Evolutionary conservation across 179 eudicot species (phyloP), one percentile per base, ranked within the genome.

Genomic region (Beta lomatogona): DNA sequence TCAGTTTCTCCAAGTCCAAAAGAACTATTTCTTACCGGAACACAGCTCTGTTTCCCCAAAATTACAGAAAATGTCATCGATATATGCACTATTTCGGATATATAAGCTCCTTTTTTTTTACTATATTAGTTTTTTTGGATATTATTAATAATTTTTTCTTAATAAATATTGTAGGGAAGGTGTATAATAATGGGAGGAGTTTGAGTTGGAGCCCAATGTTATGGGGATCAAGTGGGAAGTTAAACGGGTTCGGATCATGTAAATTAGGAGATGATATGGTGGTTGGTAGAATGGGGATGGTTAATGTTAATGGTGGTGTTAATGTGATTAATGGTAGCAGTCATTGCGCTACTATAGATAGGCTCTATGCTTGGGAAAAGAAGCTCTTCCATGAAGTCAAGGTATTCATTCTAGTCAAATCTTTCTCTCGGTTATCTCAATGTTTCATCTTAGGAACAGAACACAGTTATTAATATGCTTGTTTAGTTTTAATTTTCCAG

Each of bases 331-430:
- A 61, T 76, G 78, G 81, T 70, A 79, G 85, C 11, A 91, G 90
- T 78, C 98, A 96, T 81, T 84, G 92, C 73, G 91, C 94, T 45
- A 94, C 99, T 18, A 85, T 94, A 14, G 99, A 96, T 85, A 96
- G 94, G 83, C 86, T 96, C 53, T 89, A 92, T 88, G 97, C 94
- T 67, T 94, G 99, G 99, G 99, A 96, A 88, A 96, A 94, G 91
- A 96, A 93, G 76, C 89, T 96, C 48, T 96, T 89, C 75, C 82
- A 78, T 77, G 98, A 96, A 80, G 97, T 96, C 83, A 95, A 94
- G 98, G 99, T 95, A 72, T 36, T 36, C 41, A 36, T 71, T 57
- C 31, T 69, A 6, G 18, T 48, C 61, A 13, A 3, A 6, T 70
- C 54, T 55, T 25, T 70, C 54, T 67, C 14, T 70, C 14, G 14